Evolutionary conservation across 2,329 filamentous ascomycete species (phyloP), one percentile per base, ranked within the genome.

Genomic region (Ploettnerulaceae sp.): DNA sequence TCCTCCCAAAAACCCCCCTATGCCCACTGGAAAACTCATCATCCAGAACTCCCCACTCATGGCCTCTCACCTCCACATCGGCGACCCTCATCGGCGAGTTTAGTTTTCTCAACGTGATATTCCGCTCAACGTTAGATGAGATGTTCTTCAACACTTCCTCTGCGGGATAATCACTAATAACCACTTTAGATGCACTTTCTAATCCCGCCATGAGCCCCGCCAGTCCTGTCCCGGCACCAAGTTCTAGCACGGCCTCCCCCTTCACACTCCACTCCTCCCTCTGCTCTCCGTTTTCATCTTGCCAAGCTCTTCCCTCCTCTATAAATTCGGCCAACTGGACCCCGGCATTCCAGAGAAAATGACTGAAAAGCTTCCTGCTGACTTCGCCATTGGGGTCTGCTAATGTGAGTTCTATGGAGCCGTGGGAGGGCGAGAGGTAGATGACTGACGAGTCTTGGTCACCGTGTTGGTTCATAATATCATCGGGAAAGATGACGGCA

Each of bases 261-360:
- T 26, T 22, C 4, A 55, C 52, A 5, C 26, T 38, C 54, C 55
- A 58, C 7, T 31, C 20, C 20, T 36, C 45, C 12, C 29, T 47
- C 7, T 17, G 32, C n/a, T n/a, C 39, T 34, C 3, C 39, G 7
- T 20, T n/a, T 6, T 20, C 28, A 25, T 25, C 39, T 3, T 14
- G 21, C 39, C 28, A 34, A 14, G 20, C 46, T 14, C 49, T 45
- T 5, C 48, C 56, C 17, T 57, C 69, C 61, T 81, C 77, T 45
- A 80, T 66, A 21, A 78, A 66, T 64, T 79, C 76, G 7, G 74
- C 75, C 1, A 79, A 67, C 53, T 76, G 64, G 37, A 81, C 63
- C 14, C 70, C 73, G 5, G 82, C 72, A 65, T 89, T 89, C 84
- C 84, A 89, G 20, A 88, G 66, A 63, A 82, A 86, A 61, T 89